phyloP scores from a whole-genome alignment of 192 early-diverging fungal genomes.

The Endogone sp. region DNA sequence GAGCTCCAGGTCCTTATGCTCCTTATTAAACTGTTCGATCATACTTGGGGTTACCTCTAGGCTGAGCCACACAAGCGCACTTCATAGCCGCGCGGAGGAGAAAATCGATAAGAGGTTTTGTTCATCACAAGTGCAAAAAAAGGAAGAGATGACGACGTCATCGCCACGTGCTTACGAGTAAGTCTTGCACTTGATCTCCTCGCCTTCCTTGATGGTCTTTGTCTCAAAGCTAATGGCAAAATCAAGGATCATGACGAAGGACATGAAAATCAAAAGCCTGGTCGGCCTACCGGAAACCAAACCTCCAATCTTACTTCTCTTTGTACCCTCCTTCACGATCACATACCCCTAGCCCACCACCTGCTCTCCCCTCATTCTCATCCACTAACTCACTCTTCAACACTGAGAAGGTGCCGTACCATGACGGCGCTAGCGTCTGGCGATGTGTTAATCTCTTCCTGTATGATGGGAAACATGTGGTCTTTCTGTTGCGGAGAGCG shows the following conservation, averaged over 20 bases:
- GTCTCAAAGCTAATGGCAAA: constrained; percentile 40
- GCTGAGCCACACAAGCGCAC: constrained; percentile 68
- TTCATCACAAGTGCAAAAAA: neutral
- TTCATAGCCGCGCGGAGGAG: constrained; percentile 3
- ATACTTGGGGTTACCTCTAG: constrained; percentile 43
- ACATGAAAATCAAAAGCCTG: neutral
- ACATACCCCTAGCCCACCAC: no score
- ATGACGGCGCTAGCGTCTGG: constrained; percentile 46
- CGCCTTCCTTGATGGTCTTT: constrained; percentile 66
- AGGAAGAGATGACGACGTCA: no score
- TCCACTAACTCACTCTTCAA: constrained; percentile 30
- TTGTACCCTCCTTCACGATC: no score
- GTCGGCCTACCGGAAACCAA: no score
- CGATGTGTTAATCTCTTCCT: constrained; percentile 32
- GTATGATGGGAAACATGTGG: constrained; percentile 38
- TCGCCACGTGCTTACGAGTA: constrained; percentile 53
- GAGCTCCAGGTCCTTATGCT: constrained; percentile 36
- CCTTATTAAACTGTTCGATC: constrained; percentile 48
- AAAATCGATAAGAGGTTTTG: neutral
- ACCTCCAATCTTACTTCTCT: neutral
- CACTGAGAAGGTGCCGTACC: constrained; percentile 41
- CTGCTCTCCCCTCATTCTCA: neutral
- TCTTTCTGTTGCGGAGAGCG: constrained; percentile 30
- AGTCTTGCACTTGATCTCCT: constrained; percentile 69
- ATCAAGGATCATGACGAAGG: neutral